These are phyloP conservation scores for Neurospora sp. DNA, from an alignment of 495 filamentous ascomycete genomes.

Conservation along the genomic window DNA sequence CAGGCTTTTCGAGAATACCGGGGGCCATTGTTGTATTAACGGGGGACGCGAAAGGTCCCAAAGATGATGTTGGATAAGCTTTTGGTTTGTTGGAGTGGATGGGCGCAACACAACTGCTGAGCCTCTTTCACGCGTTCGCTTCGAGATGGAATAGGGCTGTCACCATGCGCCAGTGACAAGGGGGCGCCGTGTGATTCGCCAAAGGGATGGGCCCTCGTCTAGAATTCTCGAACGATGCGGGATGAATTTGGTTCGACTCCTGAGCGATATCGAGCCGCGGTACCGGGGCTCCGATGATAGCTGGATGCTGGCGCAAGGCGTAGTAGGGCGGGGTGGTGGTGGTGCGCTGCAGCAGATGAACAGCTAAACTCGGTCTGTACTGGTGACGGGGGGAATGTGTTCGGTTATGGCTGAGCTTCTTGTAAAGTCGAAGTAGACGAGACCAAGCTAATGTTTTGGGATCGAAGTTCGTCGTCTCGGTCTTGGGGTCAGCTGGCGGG, in stretches of 20 bases:
- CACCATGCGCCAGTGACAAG: neutral
- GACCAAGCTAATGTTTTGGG: neutral
- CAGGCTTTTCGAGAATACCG: conserved; percentile 16
- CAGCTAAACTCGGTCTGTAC: neutral
- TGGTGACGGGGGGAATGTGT: neutral
- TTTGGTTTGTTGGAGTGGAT: neutral
- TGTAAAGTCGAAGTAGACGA: neutral
- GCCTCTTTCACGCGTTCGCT: neutral
- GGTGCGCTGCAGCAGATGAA: neutral
- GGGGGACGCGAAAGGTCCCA: neutral
- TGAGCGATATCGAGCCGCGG: neutral
- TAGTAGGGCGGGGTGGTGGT: neutral
- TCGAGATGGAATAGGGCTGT: neutral
- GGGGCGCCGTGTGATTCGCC: neutral
- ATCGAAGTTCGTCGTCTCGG: neutral
- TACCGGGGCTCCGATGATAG: neutral
- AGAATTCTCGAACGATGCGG: neutral
- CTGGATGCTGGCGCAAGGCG: neutral
- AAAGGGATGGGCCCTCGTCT: neutral
- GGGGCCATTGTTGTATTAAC: conserved; percentile 15
- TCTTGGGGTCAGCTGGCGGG: neutral
- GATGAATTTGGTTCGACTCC: neutral
- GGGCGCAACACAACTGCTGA: neutral
- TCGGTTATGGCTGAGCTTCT: neutral
- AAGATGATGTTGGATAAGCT: neutral